Conservation (phyloP, 75 land plant species). For the Pinus albicaulis region DNA sequence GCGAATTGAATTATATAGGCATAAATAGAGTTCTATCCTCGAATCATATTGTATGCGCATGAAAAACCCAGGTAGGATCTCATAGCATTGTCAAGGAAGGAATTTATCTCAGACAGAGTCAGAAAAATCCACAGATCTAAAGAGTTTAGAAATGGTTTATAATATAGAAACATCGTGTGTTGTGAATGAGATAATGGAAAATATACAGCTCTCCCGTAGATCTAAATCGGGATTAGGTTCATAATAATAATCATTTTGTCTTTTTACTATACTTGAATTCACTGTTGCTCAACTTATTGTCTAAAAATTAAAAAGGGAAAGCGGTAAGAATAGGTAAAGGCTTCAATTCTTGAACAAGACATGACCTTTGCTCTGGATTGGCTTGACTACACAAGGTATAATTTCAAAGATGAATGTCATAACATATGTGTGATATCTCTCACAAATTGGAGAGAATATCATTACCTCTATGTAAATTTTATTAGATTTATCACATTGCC, state of each 20-base stretch:
- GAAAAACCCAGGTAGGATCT: conserved; percentile 22
- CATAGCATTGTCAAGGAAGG: conserved; percentile 27
- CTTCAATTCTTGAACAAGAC: too few species aligned
- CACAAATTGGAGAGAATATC: too few species aligned
- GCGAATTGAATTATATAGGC: conserved; percentile 26
- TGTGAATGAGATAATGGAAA: background rate
- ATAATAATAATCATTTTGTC: too few species aligned
- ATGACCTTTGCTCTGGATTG: too few species aligned
- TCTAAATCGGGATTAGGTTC: too few species aligned
- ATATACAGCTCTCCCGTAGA: background rate
- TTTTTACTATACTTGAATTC: too few species aligned
- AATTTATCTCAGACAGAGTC: conserved; percentile 44
- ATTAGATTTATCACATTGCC: too few species aligned
- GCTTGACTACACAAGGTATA: too few species aligned
- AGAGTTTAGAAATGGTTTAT: background rate
- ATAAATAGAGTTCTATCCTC: conserved; percentile 39
- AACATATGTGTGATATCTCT: too few species aligned
- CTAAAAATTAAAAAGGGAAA: background rate
- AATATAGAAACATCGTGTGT: background rate
- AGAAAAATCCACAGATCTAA: background rate
- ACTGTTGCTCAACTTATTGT: background rate
- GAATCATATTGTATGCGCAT: conserved; percentile 21
- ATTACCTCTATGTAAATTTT: too few species aligned
- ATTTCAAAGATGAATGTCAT: too few species aligned
- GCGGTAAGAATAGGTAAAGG: too few species aligned